phyloP scores from a whole-genome alignment of 2,329 filamentous ascomycete species.

The Westerdykella aurantiaca region DNA sequence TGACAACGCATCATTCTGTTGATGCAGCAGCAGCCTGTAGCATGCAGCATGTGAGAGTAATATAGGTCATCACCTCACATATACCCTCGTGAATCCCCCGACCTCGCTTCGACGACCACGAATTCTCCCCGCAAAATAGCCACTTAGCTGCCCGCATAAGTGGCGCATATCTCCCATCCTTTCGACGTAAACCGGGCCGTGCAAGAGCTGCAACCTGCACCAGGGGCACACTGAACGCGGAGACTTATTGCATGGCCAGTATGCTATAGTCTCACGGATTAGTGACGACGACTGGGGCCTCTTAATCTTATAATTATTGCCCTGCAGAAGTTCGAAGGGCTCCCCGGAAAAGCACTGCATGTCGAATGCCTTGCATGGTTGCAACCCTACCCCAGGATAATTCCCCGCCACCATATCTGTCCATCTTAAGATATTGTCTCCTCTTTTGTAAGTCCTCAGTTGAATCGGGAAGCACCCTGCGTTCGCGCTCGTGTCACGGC shows the following conservation, averaged over 20 bases:
- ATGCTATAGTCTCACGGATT: conserved; percentile 9
- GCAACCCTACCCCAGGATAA: conserved; percentile 10
- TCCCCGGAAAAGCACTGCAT: conserved; percentile 15
- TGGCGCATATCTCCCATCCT: conserved; percentile 2
- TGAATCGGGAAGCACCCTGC: neutral
- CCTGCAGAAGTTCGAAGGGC: conserved; percentile 8
- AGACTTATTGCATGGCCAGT: conserved; percentile 13
- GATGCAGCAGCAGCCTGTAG: conserved; percentile 10
- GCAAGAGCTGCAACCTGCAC: conserved; percentile 9
- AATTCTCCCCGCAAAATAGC: conserved; percentile 2
- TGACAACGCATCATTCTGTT: neutral
- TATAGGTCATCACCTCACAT: conserved; percentile 17
- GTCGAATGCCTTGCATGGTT: conserved; percentile 23
- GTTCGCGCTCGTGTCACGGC: neutral
- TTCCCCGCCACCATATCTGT: conserved; percentile 4
- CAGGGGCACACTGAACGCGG: conserved; percentile 12
- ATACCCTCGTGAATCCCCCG: conserved; percentile 13
- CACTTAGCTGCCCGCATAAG: conserved; percentile 9
- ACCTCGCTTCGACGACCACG: no score
- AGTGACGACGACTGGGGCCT: conserved; percentile 10
- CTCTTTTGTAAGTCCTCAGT: conserved; percentile 1
- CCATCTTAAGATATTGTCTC: conserved; percentile 7
- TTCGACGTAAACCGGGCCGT: neutral
- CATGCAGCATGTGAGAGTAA: conserved; percentile 14
- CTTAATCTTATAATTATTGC: conserved; percentile 2